A percentile compares a stretch with the other conserved stretches of the same genome.
Evolutionary conservation across 495 filamentous ascomycete genomes (phyloP).

Genomic region (Penicillium diatomitis): DNA sequence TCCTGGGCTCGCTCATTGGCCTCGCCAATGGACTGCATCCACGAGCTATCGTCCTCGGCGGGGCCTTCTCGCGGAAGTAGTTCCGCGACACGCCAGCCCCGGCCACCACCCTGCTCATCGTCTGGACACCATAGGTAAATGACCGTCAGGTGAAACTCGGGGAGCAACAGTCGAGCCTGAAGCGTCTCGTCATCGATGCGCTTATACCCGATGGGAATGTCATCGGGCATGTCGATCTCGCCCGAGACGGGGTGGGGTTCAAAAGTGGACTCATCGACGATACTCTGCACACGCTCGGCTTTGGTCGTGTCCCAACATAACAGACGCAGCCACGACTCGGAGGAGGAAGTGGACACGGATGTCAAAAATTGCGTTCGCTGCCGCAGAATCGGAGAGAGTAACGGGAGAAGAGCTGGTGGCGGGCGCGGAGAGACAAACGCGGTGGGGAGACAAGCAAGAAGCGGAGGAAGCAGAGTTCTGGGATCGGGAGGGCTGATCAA

Average conservation of each 20-base stretch:
- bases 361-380: conserved; percentile 77
- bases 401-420: conserved; percentile 65
- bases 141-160: conserved; percentile 46
- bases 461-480: conserved; percentile 55
- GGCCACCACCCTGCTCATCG: conserved; percentile 57
- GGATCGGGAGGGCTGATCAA: conserved; percentile 57
- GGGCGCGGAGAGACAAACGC: conserved; percentile 72
- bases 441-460: conserved; percentile 80
- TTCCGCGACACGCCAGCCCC: conserved; percentile 80
- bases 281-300: conserved; percentile 54
- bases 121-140: conserved; percentile 59
- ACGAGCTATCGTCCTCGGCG: conserved; percentile 29
- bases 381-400: conserved; percentile 84
- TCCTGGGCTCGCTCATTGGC: conserved; percentile 37
- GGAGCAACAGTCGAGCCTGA: conserved; percentile 52
- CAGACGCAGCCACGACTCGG: conserved; percentile 79
- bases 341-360: conserved; percentile 39
- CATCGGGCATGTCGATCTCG: conserved; percentile 71
- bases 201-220: conserved; percentile 54
- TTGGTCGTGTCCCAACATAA: conserved; percentile 72
- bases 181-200: conserved; percentile 81
- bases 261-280: conserved; percentile 58
- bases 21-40: conserved; percentile 44
- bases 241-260: conserved; percentile 90
- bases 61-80: conserved; percentile 49